Conservation (phyloP, 257 asterid species). For the Nicotiana sylvestris region DNA sequence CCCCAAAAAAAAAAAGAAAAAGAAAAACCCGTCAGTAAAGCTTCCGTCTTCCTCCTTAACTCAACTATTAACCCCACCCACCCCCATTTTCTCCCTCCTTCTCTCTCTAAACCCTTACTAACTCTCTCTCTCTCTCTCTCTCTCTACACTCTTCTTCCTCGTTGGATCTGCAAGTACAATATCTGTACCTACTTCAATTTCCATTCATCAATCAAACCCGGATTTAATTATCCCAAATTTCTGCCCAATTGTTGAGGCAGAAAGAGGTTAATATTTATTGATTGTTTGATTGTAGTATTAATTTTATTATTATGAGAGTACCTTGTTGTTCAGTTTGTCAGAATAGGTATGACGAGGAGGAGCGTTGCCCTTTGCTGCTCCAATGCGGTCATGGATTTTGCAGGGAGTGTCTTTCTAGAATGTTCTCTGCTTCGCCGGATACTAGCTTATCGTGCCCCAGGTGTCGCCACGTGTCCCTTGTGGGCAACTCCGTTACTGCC, state of each 20-base stretch:
- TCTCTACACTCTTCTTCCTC: constrained; percentile 3
- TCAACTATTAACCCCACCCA: constrained; percentile 10
- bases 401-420: constrained; percentile 79
- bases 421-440: constrained; percentile 75
- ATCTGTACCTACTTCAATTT: background rate
- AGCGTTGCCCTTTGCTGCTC: constrained; percentile 87
- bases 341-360: constrained; percentile 86
- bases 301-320: constrained; percentile 44
- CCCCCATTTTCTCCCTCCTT: constrained; percentile 3
- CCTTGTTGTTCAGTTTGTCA: constrained; percentile 91
- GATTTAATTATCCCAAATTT: background rate
- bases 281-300: background rate
- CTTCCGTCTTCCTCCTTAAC: constrained; percentile 13
- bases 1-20: background rate
- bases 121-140: background rate
- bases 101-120: constrained; percentile 16
- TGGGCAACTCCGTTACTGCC: constrained; percentile 92
- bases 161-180: constrained; percentile 19
- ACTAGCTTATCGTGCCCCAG: constrained; percentile 84
- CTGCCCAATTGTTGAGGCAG: background rate
- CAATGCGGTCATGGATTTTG: constrained; percentile 99
- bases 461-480: constrained; percentile 84
- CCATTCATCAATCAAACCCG: constrained; percentile 7
- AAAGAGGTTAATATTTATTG: background rate
- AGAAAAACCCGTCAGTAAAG: constrained; percentile 10